These are phyloP conservation scores for Diaporthe citriasiana DNA, from an alignment of 2,329 filamentous ascomycete species.

Conservation along the genomic window DNA sequence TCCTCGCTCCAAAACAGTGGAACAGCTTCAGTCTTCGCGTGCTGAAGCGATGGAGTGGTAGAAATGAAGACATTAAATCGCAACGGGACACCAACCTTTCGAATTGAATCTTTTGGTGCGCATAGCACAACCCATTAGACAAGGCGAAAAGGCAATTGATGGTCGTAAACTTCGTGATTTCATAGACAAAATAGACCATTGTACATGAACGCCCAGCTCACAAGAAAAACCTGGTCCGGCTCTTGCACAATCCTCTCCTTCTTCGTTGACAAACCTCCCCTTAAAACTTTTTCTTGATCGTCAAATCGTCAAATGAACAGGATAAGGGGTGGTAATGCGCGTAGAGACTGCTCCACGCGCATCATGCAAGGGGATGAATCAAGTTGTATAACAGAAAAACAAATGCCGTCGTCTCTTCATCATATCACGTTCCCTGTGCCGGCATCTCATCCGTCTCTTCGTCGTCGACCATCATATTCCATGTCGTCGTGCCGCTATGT, in stretches of 20 bases:
- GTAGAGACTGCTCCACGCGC: slow-evolving; percentile 6
- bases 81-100: not conserved
- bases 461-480: slow-evolving; percentile 1
- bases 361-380: slow-evolving; percentile 21
- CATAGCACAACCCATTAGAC: not conserved
- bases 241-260: slow-evolving; percentile 2
- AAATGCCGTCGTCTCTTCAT: slow-evolving; percentile 14
- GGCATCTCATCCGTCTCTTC: not conserved
- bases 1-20: not conserved
- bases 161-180: slow-evolving; percentile 28
- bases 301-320: slow-evolving; percentile 26
- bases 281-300: slow-evolving; percentile 36
- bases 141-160: not conserved
- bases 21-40: not conserved
- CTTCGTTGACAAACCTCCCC: slow-evolving; percentile 15
- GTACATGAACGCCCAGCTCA: slow-evolving; percentile 18
- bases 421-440: not conserved
- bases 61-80: not conserved
- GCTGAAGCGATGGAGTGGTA: not conserved
- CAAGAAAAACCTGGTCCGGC: not conserved
- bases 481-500: slow-evolving; percentile 10
- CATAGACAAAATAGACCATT: slow-evolving; percentile 2
- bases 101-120: not conserved
- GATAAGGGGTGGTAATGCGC: not conserved
- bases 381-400: not conserved